Conservation (phyloP, 148 eudicot species). For the Fagopyrum tataricum region DNA sequence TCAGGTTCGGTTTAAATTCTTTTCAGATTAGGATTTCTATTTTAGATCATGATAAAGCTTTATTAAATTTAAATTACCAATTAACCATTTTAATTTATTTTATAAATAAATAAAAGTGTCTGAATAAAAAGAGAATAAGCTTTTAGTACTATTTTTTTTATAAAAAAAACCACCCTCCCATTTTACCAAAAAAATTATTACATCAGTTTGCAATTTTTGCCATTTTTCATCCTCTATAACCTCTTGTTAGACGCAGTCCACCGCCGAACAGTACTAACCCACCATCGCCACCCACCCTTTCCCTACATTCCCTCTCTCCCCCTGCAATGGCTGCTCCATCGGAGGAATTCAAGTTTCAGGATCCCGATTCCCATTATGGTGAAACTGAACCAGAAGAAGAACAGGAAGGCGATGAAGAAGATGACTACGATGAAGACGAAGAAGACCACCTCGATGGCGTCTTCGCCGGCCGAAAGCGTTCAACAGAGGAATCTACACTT, state of each 20-base stretch:
- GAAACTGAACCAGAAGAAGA: not conserved
- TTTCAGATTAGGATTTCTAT: too few species aligned
- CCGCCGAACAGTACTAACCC: not conserved
- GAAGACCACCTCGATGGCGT: conserved; percentile 18
- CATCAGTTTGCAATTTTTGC: too few species aligned
- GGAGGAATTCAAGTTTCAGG: not conserved
- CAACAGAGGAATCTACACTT: conserved; percentile 20
- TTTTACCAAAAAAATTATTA: too few species aligned
- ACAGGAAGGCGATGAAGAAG: conserved; percentile 4
- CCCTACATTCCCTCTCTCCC: not conserved
- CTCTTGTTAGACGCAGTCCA: not conserved
- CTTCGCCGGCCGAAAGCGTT: not conserved
- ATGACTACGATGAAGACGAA: conserved; percentile 27
- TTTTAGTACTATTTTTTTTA: too few species aligned
- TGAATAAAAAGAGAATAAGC: too few species aligned
- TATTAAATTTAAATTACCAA: too few species aligned
- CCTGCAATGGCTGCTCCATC: conserved; percentile 1
- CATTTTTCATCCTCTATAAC: not conserved
- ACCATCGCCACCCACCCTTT: not conserved
- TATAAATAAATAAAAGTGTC: too few species aligned
- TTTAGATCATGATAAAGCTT: too few species aligned
- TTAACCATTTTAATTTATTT: too few species aligned
- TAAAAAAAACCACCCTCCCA: too few species aligned
- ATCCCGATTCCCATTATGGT: not conserved
- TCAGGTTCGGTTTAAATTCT: too few species aligned